Conservation (phyloP, 2,329 filamentous ascomycete genomes). For the Calonectria henricotiae region DNA sequence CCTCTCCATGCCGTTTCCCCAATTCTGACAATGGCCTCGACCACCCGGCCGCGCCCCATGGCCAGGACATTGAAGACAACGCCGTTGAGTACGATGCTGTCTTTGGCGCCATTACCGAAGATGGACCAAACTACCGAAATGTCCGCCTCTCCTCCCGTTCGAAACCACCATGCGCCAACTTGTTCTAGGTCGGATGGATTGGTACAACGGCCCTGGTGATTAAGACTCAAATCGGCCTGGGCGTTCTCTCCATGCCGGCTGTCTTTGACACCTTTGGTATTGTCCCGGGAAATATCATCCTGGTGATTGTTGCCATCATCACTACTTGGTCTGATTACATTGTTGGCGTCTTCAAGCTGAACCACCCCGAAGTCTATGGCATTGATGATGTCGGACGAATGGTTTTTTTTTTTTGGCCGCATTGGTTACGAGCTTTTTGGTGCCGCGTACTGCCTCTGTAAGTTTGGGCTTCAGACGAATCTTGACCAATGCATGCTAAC, state of each 20-base stretch:
- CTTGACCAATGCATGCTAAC: not conserved
- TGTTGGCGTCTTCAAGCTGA: constrained; percentile 66
- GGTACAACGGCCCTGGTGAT: constrained; percentile 62
- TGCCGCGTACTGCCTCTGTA: constrained; percentile 53
- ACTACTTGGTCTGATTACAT: constrained; percentile 67
- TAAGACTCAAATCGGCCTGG: constrained; percentile 63
- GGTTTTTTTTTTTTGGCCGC: constrained; percentile 66
- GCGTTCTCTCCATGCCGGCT: constrained; percentile 65
- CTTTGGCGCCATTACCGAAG: constrained; percentile 16
- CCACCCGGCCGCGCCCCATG: not conserved
- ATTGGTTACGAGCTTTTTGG: constrained; percentile 62
- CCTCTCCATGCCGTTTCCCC: not conserved
- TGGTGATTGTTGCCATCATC: constrained; percentile 60
- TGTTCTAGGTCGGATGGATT: constrained; percentile 55
- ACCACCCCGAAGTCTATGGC: constrained; percentile 67
- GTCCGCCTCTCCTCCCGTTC: constrained; percentile 25
- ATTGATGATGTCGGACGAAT: constrained; percentile 67
- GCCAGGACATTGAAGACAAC: constrained; percentile 11
- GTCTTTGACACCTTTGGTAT: constrained; percentile 64
- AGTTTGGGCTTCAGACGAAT: not conserved
- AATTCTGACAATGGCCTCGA: not conserved
- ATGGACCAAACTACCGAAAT: constrained; percentile 12
- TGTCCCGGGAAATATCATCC: constrained; percentile 64
- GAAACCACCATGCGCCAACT: not conserved
- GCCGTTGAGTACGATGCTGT: constrained; percentile 16